Evolutionary conservation across 2,329 filamentous ascomycete genomes (phyloP).

Genomic region (Alternaria brassicicola): DNA sequence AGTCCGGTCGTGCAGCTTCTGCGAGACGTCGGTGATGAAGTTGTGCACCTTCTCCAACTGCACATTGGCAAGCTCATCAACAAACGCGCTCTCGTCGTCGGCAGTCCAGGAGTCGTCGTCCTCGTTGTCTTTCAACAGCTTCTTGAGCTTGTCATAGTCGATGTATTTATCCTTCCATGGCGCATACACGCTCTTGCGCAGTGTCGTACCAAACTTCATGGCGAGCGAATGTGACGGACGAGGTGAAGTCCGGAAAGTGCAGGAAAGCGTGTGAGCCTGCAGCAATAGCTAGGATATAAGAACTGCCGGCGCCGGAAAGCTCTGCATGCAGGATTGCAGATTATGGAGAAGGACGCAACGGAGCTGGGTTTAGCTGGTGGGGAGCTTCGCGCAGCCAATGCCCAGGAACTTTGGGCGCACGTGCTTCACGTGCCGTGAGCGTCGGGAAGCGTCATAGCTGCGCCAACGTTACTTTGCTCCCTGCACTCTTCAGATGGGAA

Average conservation of each 20-base stretch:
- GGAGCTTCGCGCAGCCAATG: slow-evolving; percentile 16
- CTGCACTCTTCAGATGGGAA: background rate
- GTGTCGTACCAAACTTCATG: slow-evolving; percentile 96
- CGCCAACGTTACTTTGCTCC: background rate
- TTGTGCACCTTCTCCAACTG: slow-evolving; percentile 93
- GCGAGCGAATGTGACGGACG: slow-evolving; percentile 7
- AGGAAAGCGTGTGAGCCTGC: slow-evolving; percentile 5
- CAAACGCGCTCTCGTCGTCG: slow-evolving; percentile 90
- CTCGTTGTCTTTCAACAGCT: slow-evolving; percentile 74
- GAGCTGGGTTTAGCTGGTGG: slow-evolving; percentile 10
- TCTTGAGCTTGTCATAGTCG: slow-evolving; percentile 93
- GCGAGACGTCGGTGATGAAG: slow-evolving; percentile 84
- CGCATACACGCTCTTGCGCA: slow-evolving; percentile 77
- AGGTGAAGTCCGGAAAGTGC: slow-evolving; percentile 1
- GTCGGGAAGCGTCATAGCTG: slow-evolving; percentile 10
- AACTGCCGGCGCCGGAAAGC: slow-evolving; percentile 11
- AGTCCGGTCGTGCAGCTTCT: slow-evolving; percentile 80
- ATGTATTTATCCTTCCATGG: slow-evolving; percentile 96
- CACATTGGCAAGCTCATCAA: slow-evolving; percentile 91
- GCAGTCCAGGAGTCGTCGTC: slow-evolving; percentile 80
- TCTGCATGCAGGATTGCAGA: slow-evolving; percentile 11
- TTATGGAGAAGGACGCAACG: background rate
- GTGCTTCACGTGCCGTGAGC: slow-evolving; percentile 10
- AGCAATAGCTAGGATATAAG: slow-evolving; percentile 1
- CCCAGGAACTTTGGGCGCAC: slow-evolving; percentile 13